Conservation (phyloP, 441 rosid genomes). For the Capsella rubella region DNA sequence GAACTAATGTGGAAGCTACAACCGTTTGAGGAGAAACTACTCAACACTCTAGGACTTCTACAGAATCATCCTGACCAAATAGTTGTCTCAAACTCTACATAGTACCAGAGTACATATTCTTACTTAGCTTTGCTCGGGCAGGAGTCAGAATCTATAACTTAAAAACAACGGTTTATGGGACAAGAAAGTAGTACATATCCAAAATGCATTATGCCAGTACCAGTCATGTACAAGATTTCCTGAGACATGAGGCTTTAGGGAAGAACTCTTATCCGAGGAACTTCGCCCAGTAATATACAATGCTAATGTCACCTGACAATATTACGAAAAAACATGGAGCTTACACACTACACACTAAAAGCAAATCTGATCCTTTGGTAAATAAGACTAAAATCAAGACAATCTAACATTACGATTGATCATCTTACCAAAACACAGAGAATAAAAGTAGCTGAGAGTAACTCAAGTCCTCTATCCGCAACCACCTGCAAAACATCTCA, state of each 20-base stretch:
- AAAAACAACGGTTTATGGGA: not conserved
- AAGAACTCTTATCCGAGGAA: slow-evolving; percentile 66
- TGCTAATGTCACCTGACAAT: slow-evolving; percentile 59
- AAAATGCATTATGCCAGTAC: slow-evolving; percentile 46
- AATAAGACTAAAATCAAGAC: not conserved
- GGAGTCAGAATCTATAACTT: slow-evolving; percentile 1
- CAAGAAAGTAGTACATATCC: slow-evolving; percentile 20
- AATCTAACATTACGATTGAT: not conserved
- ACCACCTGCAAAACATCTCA: slow-evolving; percentile 59
- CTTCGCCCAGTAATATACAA: slow-evolving; percentile 71
- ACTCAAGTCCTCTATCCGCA: slow-evolving; percentile 83
- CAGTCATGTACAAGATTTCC: slow-evolving; percentile 84
- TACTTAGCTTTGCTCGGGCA: not conserved
- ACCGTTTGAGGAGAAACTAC: not conserved
- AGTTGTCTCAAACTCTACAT: not conserved
- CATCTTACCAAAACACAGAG: slow-evolving; percentile 75
- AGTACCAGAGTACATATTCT: not conserved
- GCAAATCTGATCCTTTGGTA: not conserved
- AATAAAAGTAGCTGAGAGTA: slow-evolving; percentile 77
- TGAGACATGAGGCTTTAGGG: slow-evolving; percentile 76
- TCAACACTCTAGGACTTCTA: not conserved
- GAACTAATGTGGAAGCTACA: slow-evolving; percentile 6
- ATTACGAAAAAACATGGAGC: slow-evolving; percentile 12
- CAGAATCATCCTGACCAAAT: not conserved
- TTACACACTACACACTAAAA: slow-evolving; percentile 14